Percentiles rank a stretch among this genome's conserved stretches.
Conservation (phyloP, 2,329 filamentous ascomycete genomes). For the Talaromyces islandicus region DNA sequence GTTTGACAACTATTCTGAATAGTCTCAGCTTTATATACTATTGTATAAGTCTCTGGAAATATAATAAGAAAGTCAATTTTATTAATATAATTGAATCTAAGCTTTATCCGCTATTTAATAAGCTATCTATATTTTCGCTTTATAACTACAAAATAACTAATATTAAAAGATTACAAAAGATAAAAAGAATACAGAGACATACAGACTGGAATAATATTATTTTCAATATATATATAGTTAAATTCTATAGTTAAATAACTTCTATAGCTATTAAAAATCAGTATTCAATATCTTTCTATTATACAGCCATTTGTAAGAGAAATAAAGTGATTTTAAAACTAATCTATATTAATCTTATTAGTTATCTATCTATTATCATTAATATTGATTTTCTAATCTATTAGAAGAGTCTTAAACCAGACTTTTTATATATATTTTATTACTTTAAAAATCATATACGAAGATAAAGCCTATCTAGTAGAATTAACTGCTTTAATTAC, state of each 20-base stretch:
- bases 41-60: not conserved
- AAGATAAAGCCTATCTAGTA: slow-evolving; percentile 5
- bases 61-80: not conserved
- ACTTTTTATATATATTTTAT: slow-evolving; percentile 3
- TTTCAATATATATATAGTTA: not conserved
- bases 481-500: slow-evolving; percentile 9
- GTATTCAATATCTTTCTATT: not conserved
- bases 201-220: slow-evolving; percentile 4
- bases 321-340: not conserved
- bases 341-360: not conserved
- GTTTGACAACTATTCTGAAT: not conserved
- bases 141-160: not conserved
- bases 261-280: not conserved
- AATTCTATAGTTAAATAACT: not conserved
- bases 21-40: not conserved
- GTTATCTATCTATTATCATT: not conserved
- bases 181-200: slow-evolving; percentile 37
- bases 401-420: not conserved
- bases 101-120: not conserved
- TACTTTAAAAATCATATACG: slow-evolving; percentile 10
- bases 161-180: not conserved
- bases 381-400: not conserved
- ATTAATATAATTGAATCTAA: not conserved
- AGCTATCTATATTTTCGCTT: not conserved
- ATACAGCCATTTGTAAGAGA: not conserved